phyloP scores from a whole-genome alignment of 768 basidiomycete species.

The Sistotremastrum niveocremeum region DNA sequence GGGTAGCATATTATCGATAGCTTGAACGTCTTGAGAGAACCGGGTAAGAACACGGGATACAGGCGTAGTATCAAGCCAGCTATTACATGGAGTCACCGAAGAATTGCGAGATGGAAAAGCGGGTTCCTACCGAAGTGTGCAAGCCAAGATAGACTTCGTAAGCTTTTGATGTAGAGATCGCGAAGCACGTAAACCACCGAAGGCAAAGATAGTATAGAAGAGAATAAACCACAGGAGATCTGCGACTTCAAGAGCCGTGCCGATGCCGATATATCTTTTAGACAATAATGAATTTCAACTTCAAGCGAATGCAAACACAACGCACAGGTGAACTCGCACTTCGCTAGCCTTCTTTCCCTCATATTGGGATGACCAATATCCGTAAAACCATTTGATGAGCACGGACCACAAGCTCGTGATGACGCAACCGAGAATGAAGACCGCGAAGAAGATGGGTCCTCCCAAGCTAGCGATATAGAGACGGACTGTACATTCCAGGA shows the following conservation, averaged over 20 bases:
- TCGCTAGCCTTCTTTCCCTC: too few species aligned
- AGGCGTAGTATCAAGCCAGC: slow-evolving; percentile 24
- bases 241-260: not conserved
- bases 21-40: slow-evolving; percentile 19
- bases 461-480: not conserved
- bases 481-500: not conserved
- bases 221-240: slow-evolving; percentile 1
- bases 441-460: not conserved
- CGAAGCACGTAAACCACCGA: slow-evolving; percentile 3
- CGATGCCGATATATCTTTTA: not conserved
- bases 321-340: too few species aligned
- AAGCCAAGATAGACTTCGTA: not conserved
- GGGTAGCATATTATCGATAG: slow-evolving; percentile 10
- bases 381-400: too few species aligned
- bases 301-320: too few species aligned
- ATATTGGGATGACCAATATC: too few species aligned
- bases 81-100: not conserved
- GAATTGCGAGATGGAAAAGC: not conserved
- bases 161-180: slow-evolving; percentile 6
- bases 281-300: not conserved
- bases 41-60: slow-evolving; percentile 19
- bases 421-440: not conserved
- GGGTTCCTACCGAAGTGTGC: slow-evolving; percentile 9
- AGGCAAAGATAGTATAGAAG: slow-evolving; percentile 2
- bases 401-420: slow-evolving; percentile 1